Evolutionary conservation across 257 asterid genomes (phyloP).

Genomic region (Euphrasia confusa): DNA sequence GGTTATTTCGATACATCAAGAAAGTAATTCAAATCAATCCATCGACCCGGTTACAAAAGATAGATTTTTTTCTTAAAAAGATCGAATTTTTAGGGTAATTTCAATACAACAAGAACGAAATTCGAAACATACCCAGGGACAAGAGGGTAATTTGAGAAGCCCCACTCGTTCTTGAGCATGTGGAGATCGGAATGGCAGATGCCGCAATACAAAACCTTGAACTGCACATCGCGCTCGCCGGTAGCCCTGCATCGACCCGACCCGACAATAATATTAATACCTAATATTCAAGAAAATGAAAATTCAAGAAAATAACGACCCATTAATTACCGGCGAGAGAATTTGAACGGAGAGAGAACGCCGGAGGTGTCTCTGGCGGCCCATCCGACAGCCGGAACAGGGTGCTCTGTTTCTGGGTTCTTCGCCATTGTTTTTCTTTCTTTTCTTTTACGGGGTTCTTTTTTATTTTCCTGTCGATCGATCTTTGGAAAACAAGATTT

Average conservation of each 20-base stretch:
- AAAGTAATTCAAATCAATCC: no score
- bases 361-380: constrained; percentile 62
- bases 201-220: constrained; percentile 44
- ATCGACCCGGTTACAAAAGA: no score
- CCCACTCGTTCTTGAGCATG: constrained; percentile 40
- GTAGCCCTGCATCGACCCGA: constrained; percentile 30
- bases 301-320: background rate
- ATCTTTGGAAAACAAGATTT: no score
- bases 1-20: no score
- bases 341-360: constrained; percentile 41
- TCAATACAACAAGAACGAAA: no score
- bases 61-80: no score
- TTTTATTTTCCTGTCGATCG: no score
- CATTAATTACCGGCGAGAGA: constrained; percentile 45
- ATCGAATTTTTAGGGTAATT: no score
- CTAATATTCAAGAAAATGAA: no score
- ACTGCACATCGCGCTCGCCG: constrained; percentile 35
- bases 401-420: constrained; percentile 1
- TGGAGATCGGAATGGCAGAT: constrained; percentile 45
- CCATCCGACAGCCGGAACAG: constrained; percentile 42
- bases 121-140: constrained; percentile 38
- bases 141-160: constrained; percentile 34
- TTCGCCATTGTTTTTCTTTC: background rate
- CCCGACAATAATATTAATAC: no score
- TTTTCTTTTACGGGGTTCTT: background rate